Evolutionary conservation across 257 asterid species (phyloP).

Genomic region (Solanum okadae): DNA sequence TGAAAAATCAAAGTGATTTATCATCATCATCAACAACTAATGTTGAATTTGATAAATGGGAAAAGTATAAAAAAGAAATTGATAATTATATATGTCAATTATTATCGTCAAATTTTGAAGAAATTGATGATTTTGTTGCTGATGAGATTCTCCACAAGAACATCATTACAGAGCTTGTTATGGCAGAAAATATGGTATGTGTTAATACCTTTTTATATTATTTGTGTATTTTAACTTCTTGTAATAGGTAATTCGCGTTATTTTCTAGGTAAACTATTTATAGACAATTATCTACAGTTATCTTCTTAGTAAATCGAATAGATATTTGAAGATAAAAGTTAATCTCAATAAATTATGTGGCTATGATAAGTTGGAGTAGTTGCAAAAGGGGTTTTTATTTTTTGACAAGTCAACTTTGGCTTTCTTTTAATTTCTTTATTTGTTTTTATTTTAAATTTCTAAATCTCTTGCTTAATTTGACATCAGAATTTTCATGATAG

Average conservation of each 20-base stretch:
- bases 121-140: slow-evolving; percentile 9
- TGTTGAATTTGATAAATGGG: slow-evolving; percentile 28
- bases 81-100: slow-evolving; percentile 32
- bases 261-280: not conserved
- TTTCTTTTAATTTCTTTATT: not conserved
- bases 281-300: no score
- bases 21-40: slow-evolving; percentile 6
- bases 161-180: slow-evolving; percentile 4
- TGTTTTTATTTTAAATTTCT: not conserved
- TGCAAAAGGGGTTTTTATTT: not conserved
- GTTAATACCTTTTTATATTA: not conserved
- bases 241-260: not conserved
- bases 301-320: fast-evolving
- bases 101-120: slow-evolving; percentile 19
- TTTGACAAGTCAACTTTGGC: slow-evolving; percentile 1
- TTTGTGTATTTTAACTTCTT: not conserved
- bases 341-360: not conserved
- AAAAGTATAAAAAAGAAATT: slow-evolving; percentile 29
- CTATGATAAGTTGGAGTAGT: not conserved
- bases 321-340: not conserved
- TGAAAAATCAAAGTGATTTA: slow-evolving; percentile 3
- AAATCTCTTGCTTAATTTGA: not conserved
- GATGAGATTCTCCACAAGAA: slow-evolving; percentile 3
- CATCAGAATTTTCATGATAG: not conserved
- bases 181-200: slow-evolving; percentile 35